Evolutionary conservation across 78 protist species (phyloP), one percentile per base, ranked within the genome.

Genomic region (Mantamonas sphyraenae): DNA sequence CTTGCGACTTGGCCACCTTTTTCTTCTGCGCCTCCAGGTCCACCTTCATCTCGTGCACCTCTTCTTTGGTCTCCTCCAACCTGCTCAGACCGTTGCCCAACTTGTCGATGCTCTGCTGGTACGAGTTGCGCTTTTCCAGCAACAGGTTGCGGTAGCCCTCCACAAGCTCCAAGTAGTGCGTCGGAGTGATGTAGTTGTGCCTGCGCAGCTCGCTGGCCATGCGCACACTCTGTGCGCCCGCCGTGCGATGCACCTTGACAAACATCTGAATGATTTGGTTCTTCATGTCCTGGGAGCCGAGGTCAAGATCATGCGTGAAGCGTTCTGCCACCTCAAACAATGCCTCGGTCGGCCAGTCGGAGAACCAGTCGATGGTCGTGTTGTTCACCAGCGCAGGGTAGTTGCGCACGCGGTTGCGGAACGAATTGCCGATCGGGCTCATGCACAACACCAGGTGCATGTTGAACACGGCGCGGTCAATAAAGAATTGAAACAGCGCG

Each of bases 281-380:
- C 40, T 5, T 38, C 4, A 33, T 22, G 33, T 68, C 77, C 24
- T 22, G 38, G 16, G 62, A n/a, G 16, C 59, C 79, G n/a, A 81
- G 56, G 37, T 72, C 67, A 37, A 76, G 55, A 2, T 76, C 90
- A 4, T 3, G 37, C 42, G 82, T 14, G 72, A 39, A 79, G 7
- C 56, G 34, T 28, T 0, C 1, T 0, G 91, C 94, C n/a, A 93
- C 94, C 37, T 83, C 91, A 12, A 8, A n/a, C 19, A 93, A 77
- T 31, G 97, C 97, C 47, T 89, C 94, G 14, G 2, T 51, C 12
- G 97, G 97, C 97, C 97, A 93, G 43, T 70, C 82, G 9, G 69
- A 33, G 86, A 84, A 90, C 95, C 94, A 93, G 58, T 93, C 91
- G 83, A 92, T 76, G 28, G 90, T 82, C 24, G 83, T 75, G 71